These are phyloP conservation scores for Boletus tomentosulus DNA, from an alignment of 768 basidiomycete genomes.

Conservation along the genomic window DNA sequence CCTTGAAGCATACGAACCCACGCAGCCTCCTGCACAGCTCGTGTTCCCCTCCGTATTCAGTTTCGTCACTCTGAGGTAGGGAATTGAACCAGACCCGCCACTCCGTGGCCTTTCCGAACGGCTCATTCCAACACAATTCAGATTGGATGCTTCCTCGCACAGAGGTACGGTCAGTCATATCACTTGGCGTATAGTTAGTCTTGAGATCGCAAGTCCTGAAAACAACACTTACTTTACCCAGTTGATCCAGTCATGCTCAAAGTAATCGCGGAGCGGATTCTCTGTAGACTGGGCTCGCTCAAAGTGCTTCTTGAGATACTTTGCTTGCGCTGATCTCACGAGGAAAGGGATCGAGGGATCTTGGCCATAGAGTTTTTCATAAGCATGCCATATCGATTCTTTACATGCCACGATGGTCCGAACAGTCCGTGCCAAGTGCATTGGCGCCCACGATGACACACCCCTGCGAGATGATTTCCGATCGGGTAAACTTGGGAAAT, in stretches of 20 bases:
- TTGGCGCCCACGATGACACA: constrained; percentile 46
- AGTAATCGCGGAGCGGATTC: constrained; percentile 49
- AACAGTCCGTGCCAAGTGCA: constrained; percentile 64
- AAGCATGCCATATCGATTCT: constrained; percentile 65
- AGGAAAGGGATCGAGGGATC: constrained; percentile 36
- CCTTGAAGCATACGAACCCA: constrained; percentile 54
- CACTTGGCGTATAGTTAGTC: constrained; percentile 38
- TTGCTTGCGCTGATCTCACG: constrained; percentile 34
- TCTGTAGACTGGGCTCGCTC: constrained; percentile 17
- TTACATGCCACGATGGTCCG: constrained; percentile 59
- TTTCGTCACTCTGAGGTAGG: constrained; percentile 13
- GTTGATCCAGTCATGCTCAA: constrained; percentile 61
- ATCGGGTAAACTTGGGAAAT: constrained; percentile 7
- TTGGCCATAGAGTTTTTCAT: constrained; percentile 43
- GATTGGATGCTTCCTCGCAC: constrained; percentile 49
- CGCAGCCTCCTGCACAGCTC: constrained; percentile 42
- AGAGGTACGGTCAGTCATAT: constrained; percentile 70
- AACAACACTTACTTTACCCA: constrained; percentile 58
- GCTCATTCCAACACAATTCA: constrained; percentile 50
- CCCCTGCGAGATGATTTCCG: constrained; percentile 24
- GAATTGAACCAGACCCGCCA: constrained; percentile 50
- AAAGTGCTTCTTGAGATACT: constrained; percentile 23
- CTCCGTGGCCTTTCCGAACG: constrained; percentile 45
- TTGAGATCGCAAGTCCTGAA: neutral
- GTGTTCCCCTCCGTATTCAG: constrained; percentile 15